Conservation (phyloP, 331 rosid species). For the Acacia concinna region DNA sequence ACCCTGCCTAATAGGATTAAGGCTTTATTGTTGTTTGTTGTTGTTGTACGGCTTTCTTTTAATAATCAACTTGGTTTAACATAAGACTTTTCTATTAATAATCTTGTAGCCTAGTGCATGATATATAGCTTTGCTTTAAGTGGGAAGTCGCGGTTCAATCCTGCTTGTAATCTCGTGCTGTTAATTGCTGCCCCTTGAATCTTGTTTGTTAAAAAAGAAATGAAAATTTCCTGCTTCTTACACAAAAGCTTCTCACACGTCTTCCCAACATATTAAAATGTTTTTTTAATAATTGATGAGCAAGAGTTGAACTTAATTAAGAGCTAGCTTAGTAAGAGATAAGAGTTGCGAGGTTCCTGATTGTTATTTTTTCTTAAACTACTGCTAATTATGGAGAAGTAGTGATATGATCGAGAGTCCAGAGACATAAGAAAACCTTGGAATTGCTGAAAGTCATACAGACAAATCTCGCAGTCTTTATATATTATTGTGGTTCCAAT, state of each 20-base stretch:
- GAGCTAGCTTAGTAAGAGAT: conserved; percentile 11
- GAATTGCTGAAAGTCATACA: conserved; percentile 24
- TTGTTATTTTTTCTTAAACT: background rate
- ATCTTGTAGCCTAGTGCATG: too few species aligned
- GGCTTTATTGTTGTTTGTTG: too few species aligned
- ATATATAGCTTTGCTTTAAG: too few species aligned
- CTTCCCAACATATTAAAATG: background rate
- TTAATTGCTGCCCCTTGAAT: too few species aligned
- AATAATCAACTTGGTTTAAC: background rate
- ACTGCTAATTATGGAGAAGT: background rate
- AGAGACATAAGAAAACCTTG: conserved; percentile 8
- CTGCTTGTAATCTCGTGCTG: too few species aligned
- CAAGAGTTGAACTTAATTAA: background rate
- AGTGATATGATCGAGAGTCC: background rate
- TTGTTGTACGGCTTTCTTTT: too few species aligned
- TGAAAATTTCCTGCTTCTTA: background rate
- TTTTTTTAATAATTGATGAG: background rate
- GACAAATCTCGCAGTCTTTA: conserved; percentile 12
- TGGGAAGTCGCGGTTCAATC: too few species aligned
- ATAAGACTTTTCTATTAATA: too few species aligned
- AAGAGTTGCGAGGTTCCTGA: background rate
- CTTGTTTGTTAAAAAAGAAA: too few species aligned
- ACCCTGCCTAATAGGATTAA: too few species aligned
- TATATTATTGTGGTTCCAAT: conserved; percentile 8
- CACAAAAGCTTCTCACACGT: background rate